Evolutionary conservation across 2,329 filamentous ascomycete species (phyloP), one percentile per base, ranked within the genome.

Genomic region (Arachnomyces sp.): DNA sequence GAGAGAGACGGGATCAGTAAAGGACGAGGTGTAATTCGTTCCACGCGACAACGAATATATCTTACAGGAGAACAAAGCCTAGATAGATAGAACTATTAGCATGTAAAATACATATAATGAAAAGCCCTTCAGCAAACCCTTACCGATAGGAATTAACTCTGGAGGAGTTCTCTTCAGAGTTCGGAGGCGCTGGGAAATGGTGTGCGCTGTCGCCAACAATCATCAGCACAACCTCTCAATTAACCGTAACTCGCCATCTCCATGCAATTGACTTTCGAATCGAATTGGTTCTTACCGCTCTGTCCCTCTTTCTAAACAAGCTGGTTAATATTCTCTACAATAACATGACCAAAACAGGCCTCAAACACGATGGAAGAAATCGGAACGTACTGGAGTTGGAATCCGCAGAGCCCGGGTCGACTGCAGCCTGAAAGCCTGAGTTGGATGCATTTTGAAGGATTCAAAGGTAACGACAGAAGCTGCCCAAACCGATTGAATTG

Each of bases 131-230:
- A n/a, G 16, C 28, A 18, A 18, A 15, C 11, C 17, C 79, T 66
- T 82, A 94, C 89, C 89, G 56, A 98, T 83, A 60, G 92, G 92
- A 55, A 89, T 80, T 77, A 98, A 77, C 77, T 98, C 92, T 54
- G 87, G 80, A 54, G 92, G 92, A 61, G 96, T 84, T 71, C 82
- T 81, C 77, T 84, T 89, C 61, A 95, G 75, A 63, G 80, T 83
- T 65, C 89, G 85, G 58, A 98, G 75, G 65, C 90, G 86, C 75
- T 96, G 92, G 52, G 90, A 95, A 68, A 96, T 80, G 58, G 90
- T 95, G 74, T 96, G 92, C 64, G 87, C 92, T 98, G 55, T 25
- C 21, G 5, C 21, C 21, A 52, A 49, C 42, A 47, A 36, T 16
- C 36, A 48, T 61, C 46, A 57, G 52, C 51, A 46, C 43, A 48